Evolutionary conservation across 208 protist species (phyloP).

Genomic region (Crithidia expoeki): DNA sequence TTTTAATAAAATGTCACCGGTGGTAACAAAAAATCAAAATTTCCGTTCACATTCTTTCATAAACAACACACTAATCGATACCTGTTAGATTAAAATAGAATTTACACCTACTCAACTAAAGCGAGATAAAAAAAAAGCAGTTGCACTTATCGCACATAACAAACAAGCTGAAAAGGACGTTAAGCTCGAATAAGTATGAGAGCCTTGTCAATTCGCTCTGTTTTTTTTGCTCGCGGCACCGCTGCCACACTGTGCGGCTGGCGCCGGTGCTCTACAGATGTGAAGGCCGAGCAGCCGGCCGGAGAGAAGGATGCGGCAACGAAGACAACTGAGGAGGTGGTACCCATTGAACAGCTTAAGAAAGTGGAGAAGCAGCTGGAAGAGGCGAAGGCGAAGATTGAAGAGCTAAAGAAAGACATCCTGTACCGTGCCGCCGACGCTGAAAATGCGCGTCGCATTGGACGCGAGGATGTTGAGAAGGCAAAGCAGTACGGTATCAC

Average conservation of each 20-base stretch:
- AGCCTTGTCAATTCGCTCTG: conserved; percentile 27
- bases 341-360: conserved; percentile 34
- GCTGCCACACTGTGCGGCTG: conserved; percentile 13
- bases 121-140: background rate
- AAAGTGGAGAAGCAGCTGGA: conserved; percentile 76
- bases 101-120: too few species aligned
- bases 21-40: too few species aligned
- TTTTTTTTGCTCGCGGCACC: conserved; percentile 17
- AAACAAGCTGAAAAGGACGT: background rate
- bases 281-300: conserved; percentile 29
- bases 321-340: conserved; percentile 30
- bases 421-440: conserved; percentile 88
- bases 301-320: conserved; percentile 30
- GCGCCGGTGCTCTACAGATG: conserved; percentile 50
- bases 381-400: conserved; percentile 57
- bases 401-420: conserved; percentile 84
- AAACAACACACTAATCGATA: too few species aligned
- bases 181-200: conserved; percentile 20
- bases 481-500: conserved; percentile 88
- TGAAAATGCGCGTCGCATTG: conserved; percentile 89
- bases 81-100: too few species aligned
- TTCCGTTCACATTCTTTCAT: too few species aligned
- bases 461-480: conserved; percentile 90
- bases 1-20: too few species aligned
- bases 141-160: conserved; percentile 8